phyloP scores from a whole-genome alignment of 2,329 filamentous ascomycete species.

The Exophiala sp. region DNA sequence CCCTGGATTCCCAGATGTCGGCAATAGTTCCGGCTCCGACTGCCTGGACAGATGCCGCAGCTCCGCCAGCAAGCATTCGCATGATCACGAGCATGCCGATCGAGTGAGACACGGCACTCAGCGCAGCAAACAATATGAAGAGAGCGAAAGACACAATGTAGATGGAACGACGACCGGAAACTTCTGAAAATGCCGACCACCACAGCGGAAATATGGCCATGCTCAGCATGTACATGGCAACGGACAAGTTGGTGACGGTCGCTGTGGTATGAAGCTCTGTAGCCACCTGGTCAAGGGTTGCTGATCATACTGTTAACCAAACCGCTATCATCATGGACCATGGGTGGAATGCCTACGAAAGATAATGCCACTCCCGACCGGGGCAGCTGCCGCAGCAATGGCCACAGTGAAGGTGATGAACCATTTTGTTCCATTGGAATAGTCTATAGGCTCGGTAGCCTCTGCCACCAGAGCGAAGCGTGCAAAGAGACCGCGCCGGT shows the following conservation, averaged over 20 bases:
- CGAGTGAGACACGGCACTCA: slow-evolving; percentile 62
- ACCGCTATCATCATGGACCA: not conserved
- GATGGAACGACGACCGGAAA: slow-evolving; percentile 65
- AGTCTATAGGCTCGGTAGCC: slow-evolving; percentile 68
- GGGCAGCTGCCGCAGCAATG: slow-evolving; percentile 70
- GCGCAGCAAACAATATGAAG: slow-evolving; percentile 64
- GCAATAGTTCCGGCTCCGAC: slow-evolving; percentile 79
- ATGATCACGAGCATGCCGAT: slow-evolving; percentile 73
- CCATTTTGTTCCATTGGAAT: slow-evolving; percentile 73
- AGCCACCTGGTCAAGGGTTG: slow-evolving; percentile 61
- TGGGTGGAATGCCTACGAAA: slow-evolving; percentile 57
- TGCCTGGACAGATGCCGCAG: slow-evolving; percentile 72
- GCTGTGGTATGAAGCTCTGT: slow-evolving; percentile 55
- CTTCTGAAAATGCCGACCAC: slow-evolving; percentile 79
- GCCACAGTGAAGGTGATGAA: slow-evolving; percentile 71
- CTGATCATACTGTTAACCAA: slow-evolving; percentile 38
- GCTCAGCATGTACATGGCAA: slow-evolving; percentile 73
- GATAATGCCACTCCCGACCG: slow-evolving; percentile 77
- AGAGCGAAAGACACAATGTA: slow-evolving; percentile 69
- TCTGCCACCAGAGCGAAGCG: slow-evolving; percentile 69
- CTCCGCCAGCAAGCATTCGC: slow-evolving; percentile 67
- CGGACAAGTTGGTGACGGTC: slow-evolving; percentile 66
- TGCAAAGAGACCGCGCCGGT: slow-evolving; percentile 67
- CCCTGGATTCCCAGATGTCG: slow-evolving; percentile 68
- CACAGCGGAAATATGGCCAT: slow-evolving; percentile 82